Percentiles rank a stretch among this genome's conserved stretches.
phyloP scores from a whole-genome alignment of 164 flowering plant species.

The Vitis riparia region DNA sequence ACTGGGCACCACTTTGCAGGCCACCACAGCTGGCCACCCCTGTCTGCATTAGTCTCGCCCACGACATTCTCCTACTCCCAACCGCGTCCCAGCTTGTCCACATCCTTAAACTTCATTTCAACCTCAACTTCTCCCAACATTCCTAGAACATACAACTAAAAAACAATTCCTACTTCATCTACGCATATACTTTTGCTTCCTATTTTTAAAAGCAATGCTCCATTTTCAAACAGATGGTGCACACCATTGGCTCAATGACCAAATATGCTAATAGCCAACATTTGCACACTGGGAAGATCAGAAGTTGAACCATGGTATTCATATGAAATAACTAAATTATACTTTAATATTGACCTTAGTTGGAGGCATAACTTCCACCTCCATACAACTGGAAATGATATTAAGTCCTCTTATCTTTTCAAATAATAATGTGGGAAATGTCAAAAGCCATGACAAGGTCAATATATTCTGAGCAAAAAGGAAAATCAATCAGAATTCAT shows the following conservation, averaged over 20 bases:
- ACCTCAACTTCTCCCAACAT: background rate
- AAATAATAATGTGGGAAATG: background rate
- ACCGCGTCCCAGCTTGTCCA: conserved; percentile 17
- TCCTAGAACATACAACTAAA: background rate
- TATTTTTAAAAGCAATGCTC: too few relatives aligned
- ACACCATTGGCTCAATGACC: too few relatives aligned
- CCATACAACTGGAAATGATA: background rate
- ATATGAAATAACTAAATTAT: background rate
- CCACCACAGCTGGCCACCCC: background rate
- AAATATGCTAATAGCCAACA: too few relatives aligned
- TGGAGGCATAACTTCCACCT: background rate
- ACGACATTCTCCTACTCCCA: conserved; percentile 8
- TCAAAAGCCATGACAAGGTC: conserved; percentile 3
- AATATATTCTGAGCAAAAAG: background rate
- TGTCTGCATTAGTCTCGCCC: conserved; percentile 10
- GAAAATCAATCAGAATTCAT: background rate
- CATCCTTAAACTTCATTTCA: background rate
- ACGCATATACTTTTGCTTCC: too few relatives aligned
- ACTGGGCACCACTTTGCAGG: background rate
- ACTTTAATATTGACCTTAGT: background rate
- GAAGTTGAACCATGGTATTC: too few relatives aligned
- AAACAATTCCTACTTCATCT: too few relatives aligned
- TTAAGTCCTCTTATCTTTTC: background rate
- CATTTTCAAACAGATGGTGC: too few relatives aligned
- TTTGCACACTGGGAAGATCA: too few relatives aligned